Evolutionary conservation across 768 basidiomycete genomes (phyloP).

Genomic region (Termitomyces sp.): DNA sequence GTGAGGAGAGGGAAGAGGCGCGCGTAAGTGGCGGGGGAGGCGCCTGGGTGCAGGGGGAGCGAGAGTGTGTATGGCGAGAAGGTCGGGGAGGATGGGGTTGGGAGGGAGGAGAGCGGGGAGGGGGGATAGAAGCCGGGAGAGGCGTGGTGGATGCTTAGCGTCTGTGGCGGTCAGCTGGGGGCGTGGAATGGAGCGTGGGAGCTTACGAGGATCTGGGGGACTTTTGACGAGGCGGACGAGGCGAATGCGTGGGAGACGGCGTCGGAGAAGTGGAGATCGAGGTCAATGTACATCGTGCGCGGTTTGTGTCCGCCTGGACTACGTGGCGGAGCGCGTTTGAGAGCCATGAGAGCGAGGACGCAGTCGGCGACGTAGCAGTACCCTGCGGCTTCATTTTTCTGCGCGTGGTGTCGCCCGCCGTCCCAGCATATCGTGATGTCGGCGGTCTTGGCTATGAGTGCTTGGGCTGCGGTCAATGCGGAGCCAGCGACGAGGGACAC

Average conservation of each 20-base stretch:
- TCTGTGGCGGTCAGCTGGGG: conserved; percentile 29
- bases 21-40: conserved; percentile 55
- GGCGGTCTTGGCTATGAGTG: conserved; percentile 42
- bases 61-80: conserved; percentile 72
- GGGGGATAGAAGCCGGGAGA: conserved; percentile 81
- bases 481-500: conserved; percentile 71
- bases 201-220: conserved; percentile 43
- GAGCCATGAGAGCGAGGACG: conserved; percentile 70
- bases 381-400: conserved; percentile 72
- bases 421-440: conserved; percentile 85
- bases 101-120: conserved; percentile 44
- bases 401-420: conserved; percentile 88
- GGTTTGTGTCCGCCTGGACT: conserved; percentile 27
- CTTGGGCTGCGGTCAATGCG: conserved; percentile 64
- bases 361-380: conserved; percentile 96
- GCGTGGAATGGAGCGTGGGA: not conserved
- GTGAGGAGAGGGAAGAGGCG: conserved; percentile 65
- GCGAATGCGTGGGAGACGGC: conserved; percentile 78
- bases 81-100: conserved; percentile 23
- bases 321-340: conserved; percentile 37
- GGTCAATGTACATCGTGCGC: conserved; percentile 84
- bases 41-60: conserved; percentile 70
- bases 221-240: conserved; percentile 26
- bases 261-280: conserved; percentile 91
- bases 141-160: conserved; percentile 80